Base-by-base conservation (phyloP, 805 yeast species). In the Candida schatavii region DNA sequence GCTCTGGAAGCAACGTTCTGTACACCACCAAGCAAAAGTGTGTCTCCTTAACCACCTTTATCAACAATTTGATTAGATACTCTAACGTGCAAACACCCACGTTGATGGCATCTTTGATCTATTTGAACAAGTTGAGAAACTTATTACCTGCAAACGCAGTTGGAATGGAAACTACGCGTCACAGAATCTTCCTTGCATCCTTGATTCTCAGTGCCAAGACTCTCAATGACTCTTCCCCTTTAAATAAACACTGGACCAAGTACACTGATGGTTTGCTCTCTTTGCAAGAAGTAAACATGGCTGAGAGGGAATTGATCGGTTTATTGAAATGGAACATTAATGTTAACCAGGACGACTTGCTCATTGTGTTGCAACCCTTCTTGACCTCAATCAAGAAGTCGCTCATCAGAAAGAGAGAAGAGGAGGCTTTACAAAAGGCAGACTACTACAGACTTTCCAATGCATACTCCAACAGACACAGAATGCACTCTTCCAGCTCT, bases 51-150 rank as follows among this genome's bases (percentile, higher is more conserved):
- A 66, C 67, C 34, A 64, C 65, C 19, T 91, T 93, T 68, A 90
- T 93, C 50, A 75, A 80, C 46, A 77, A 75, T 21, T 68, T 91
- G 47, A 82, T 91, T 52, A 72, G 72, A 41, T 81, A 85, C 55
- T 88, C 97, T 5, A 89, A 90, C 60, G 98, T 91, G 32, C 96
- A 89, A 64, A 86, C 96, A 3, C 88, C 97, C 27, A 91, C 98
- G 0, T 74, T 91, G 48, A 91, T 93, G 98, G 83, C 97, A 17
- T 77, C 96, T 4, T 72, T 90, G 41, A 90, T 89, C 13, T 91
- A 88, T 61, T 70, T 91, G 46, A 81, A 83, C 42, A 83, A 88
- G 50, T 72, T 93, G 52, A 79, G 91, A 51, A 75, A 78, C 40
- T 74, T 84, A 5, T 75, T 91, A 40, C 98, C 98, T 2, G 78